A percentile compares a stretch with the other conserved stretches of the same genome.
Conservation (phyloP, 768 basidiomycete genomes). For the Amanita rimosa region DNA sequence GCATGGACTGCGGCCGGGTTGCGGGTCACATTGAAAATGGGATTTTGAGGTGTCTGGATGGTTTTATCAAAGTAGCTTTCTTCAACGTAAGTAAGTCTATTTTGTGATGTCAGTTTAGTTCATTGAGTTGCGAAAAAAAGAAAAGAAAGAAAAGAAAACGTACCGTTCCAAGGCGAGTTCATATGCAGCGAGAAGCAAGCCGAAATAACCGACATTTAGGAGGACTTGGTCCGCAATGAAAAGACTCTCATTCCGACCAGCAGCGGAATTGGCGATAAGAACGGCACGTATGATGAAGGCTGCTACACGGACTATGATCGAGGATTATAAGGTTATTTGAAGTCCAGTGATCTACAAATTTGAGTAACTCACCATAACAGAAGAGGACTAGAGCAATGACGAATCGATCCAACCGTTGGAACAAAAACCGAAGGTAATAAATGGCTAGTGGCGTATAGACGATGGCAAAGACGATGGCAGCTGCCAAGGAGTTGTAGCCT, state of each 20-base stretch:
- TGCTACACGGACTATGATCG: constrained; percentile 23
- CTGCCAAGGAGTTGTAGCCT: constrained; percentile 23
- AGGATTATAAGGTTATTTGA: not conserved
- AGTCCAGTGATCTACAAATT: not conserved
- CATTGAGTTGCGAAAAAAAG: not conserved
- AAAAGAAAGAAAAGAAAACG: not conserved
- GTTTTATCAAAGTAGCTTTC: not conserved
- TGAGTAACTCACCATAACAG: constrained; percentile 22
- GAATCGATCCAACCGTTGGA: constrained; percentile 10
- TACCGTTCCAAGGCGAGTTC: constrained; percentile 31
- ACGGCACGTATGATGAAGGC: constrained; percentile 30
- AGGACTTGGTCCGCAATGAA: constrained; percentile 28
- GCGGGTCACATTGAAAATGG: constrained; percentile 9
- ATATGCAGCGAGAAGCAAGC: constrained; percentile 30
- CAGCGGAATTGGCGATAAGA: constrained; percentile 19
- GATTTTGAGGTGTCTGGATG: not conserved
- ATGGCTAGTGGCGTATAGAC: constrained; percentile 20
- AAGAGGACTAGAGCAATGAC: constrained; percentile 23
- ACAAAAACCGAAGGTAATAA: constrained; percentile 20
- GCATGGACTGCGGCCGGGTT: constrained; percentile 22
- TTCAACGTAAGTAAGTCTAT: not conserved
- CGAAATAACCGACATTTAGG: constrained; percentile 31
- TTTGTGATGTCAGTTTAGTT: not conserved
- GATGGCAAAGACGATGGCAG: constrained; percentile 23
- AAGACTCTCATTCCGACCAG: constrained; percentile 19